Evolutionary conservation across 1,139 yeast species (phyloP), one percentile per base, ranked within the genome.

Genomic region (Hyphopichia khmerensis): DNA sequence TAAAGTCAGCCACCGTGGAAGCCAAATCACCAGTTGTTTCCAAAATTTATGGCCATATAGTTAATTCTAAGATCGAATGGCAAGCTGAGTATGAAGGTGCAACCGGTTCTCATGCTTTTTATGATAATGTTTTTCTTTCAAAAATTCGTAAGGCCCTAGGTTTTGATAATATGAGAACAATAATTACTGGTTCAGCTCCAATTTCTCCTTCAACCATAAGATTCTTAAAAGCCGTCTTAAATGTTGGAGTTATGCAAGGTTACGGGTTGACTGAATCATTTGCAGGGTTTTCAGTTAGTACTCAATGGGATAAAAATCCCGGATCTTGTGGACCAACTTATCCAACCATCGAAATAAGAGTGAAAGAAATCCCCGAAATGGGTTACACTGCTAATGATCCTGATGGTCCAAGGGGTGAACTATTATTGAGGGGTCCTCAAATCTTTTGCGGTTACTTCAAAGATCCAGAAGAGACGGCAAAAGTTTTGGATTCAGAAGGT

Each of bases 221-320:
- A 41, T 85, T 84, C 57, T 63, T 87, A 55, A 81, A 78, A 56
- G 79, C 82, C n/a, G 75, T 83, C 2, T 69, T 86, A 35, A 79
- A 78, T 40, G 59, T 77, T 43, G 85, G 84, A 18, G 57, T 85
- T 42, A 60, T 70, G 30, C 91, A 86, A 62, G 95, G 95, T 18
- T 87, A 86, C 58, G 95, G 95, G 1, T 67, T 84, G 46, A 87
- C 95, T 4, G 95, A 87, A 59, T 69, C 87, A 1, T 80, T 81
- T 62, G 87, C 88, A 4, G 91, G 89, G 13, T 59, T 80, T 41
- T 67, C 77, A 40, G 54, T 77, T 27, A 61, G 79, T 16, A 65
- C 49, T 23, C 55, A 67, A 6, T 61, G 55, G 55, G 79, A 78
- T 44, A 62, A 72, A 33, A 77, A 76, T 36, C 72, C 77, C 3